Evolutionary conservation across 2,329 filamentous ascomycete species (phyloP).

Genomic region (Nothophoma quercina): DNA sequence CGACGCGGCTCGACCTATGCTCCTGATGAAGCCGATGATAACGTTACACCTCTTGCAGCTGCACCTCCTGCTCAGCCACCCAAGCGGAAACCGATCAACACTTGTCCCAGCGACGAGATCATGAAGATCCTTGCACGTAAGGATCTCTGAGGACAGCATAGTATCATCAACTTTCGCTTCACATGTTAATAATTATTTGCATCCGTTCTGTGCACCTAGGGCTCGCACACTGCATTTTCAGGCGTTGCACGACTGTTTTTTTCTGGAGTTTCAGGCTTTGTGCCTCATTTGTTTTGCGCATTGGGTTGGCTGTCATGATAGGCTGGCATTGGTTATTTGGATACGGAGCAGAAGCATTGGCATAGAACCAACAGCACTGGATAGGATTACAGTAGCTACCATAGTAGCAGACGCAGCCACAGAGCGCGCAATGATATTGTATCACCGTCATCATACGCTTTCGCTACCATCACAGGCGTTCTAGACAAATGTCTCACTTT

Average conservation of each 20-base stretch:
- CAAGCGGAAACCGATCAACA: constrained; percentile 27
- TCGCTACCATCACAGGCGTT: background rate
- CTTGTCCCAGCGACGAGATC: constrained; percentile 36
- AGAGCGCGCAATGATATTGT: constrained; percentile 8
- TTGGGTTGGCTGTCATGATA: constrained; percentile 15
- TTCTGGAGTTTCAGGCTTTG: constrained; percentile 2
- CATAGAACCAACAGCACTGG: background rate
- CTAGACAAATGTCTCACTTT: no score
- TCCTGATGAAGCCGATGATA: constrained; percentile 18
- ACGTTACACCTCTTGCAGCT: constrained; percentile 10
- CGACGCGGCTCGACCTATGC: constrained; percentile 27
- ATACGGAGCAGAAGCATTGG: background rate
- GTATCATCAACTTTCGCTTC: constrained; percentile 22
- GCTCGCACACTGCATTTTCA: constrained; percentile 24
- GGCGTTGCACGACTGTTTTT: constrained; percentile 1
- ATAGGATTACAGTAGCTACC: constrained; percentile 4
- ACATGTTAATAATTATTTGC: constrained; percentile 32
- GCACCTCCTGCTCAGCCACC: constrained; percentile 19
- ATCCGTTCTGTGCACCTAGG: constrained; percentile 18
- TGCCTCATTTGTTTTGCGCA: constrained; percentile 5
- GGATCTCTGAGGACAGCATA: constrained; percentile 11
- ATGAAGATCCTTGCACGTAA: constrained; percentile 35
- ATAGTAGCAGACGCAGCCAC: constrained; percentile 4
- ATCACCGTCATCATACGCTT: background rate
- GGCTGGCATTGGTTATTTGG: background rate